A percentile compares a stretch with the other conserved stretches of the same genome.
phyloP scores from a whole-genome alignment of 306 rosid species.

The Vicia faba region DNA sequence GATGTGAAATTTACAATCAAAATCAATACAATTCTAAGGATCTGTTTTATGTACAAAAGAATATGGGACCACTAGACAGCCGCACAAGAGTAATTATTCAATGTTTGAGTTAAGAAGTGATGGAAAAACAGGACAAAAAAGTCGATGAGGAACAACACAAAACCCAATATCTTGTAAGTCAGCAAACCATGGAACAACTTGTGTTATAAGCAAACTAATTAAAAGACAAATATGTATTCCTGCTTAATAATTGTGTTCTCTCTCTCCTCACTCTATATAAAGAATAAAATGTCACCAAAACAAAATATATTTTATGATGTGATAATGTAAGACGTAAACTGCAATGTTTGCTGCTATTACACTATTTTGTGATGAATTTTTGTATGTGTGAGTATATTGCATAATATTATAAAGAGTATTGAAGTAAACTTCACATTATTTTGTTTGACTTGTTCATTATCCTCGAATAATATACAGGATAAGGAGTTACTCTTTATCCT shows the following conservation, averaged over 20 bases:
- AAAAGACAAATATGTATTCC: not conserved
- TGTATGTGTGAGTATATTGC: not conserved
- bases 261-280: not conserved
- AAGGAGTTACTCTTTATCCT: not conserved
- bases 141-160: not conserved
- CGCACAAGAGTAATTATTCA: not conserved
- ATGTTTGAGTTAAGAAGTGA: not conserved
- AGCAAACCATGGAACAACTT: not conserved
- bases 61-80: not conserved
- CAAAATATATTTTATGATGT: not conserved
- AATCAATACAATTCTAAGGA: not conserved
- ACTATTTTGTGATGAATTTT: not conserved
- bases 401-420: not conserved
- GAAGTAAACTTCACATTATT: not conserved
- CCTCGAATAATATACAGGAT: not conserved
- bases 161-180: not conserved
- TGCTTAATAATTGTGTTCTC: not conserved
- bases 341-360: not conserved
- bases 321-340: not conserved
- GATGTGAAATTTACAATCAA: constrained; percentile 7
- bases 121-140: not conserved
- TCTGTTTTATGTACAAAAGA: not conserved
- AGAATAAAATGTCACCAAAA: not conserved
- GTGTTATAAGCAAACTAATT: not conserved
- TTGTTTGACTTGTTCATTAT: not conserved